Percentiles rank a stretch among this genome's conserved stretches.
Evolutionary conservation across 179 eudicot genomes (phyloP).

Genomic region (Spergularia azorica): DNA sequence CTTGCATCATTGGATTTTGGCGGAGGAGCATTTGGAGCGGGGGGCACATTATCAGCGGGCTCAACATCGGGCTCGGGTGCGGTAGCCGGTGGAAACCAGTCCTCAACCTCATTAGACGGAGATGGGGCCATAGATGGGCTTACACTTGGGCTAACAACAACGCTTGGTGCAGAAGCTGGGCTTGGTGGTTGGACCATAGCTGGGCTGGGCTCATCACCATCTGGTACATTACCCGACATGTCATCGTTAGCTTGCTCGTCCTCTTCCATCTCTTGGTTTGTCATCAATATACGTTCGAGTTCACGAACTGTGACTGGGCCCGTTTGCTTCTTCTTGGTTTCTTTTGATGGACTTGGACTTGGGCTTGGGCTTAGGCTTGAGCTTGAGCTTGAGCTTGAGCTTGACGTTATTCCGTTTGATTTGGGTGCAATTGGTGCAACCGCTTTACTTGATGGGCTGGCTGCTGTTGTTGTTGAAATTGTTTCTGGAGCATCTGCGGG

Average conservation of each 20-base stretch:
- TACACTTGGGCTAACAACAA: not conserved
- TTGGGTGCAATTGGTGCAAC: too few relatives aligned
- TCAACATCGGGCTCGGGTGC: conserved; percentile 23
- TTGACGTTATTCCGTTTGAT: not conserved
- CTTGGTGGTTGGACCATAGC: conserved; percentile 16
- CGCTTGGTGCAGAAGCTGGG: conserved; percentile 14
- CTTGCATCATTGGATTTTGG: conserved; percentile 17
- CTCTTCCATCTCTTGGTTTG: conserved; percentile 17
- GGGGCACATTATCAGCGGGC: conserved; percentile 28
- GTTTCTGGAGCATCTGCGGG: not conserved
- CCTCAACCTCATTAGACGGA: conserved; percentile 25
- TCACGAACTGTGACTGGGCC: conserved; percentile 24
- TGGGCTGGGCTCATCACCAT: conserved; percentile 32
- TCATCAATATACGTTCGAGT: conserved; percentile 34
- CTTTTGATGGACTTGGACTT: not conserved
- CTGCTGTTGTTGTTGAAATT: not conserved
- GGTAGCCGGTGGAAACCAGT: conserved; percentile 30
- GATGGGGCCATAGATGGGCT: conserved; percentile 4
- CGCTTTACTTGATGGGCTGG: not conserved
- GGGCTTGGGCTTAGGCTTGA: conserved; percentile 1
- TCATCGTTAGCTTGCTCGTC: conserved; percentile 27
- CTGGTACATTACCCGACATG: conserved; percentile 32
- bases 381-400: not conserved
- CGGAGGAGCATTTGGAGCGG: conserved; percentile 6
- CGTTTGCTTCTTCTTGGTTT: not conserved